A percentile compares a stretch with the other conserved stretches of the same genome.
Conservation (phyloP, 495 filamentous ascomycete species). For the Penicillium samsonianum region DNA sequence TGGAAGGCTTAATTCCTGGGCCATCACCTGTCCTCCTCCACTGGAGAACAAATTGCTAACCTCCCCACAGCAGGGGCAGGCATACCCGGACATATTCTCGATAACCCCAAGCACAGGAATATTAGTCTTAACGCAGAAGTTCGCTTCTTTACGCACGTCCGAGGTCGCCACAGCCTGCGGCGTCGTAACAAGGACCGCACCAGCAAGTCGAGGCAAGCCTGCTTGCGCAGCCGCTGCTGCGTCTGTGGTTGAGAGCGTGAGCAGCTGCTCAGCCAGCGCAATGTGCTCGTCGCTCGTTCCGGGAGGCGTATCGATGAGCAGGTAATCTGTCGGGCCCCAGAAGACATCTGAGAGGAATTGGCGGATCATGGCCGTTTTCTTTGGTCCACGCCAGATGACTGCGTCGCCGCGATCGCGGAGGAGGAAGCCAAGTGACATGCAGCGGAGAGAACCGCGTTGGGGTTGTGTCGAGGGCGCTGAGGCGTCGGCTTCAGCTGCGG, state of each 20-base stretch:
- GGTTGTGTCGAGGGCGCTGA: conserved; percentile 16
- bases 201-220: conserved; percentile 55
- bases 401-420: conserved; percentile 80
- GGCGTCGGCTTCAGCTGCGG: conserved; percentile 2
- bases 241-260: conserved; percentile 51
- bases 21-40: conserved; percentile 90
- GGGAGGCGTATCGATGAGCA: conserved; percentile 93
- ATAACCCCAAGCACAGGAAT: conserved; percentile 84
- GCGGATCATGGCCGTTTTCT: conserved; percentile 98
- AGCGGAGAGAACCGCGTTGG: conserved; percentile 64
- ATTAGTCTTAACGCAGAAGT: conserved; percentile 87
- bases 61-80: conserved; percentile 92
- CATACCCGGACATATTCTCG: conserved; percentile 97
- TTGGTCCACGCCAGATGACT: conserved; percentile 95
- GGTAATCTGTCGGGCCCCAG: conserved; percentile 86
- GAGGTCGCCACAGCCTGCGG: conserved; percentile 91
- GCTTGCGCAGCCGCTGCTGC: conserved; percentile 23
- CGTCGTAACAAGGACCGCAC: conserved; percentile 93
- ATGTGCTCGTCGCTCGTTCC: conserved; percentile 98
- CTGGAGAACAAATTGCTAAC: conserved; percentile 89
- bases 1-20: conserved; percentile 74
- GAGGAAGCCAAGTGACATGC: conserved; percentile 93
- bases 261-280: conserved; percentile 81
- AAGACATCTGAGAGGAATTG: conserved; percentile 91
- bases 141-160: conserved; percentile 94